A percentile compares a stretch with the other conserved stretches of the same genome.
phyloP scores from a whole-genome alignment of 192 early-diverging fungal species.

The Backusella mclennaniae region DNA sequence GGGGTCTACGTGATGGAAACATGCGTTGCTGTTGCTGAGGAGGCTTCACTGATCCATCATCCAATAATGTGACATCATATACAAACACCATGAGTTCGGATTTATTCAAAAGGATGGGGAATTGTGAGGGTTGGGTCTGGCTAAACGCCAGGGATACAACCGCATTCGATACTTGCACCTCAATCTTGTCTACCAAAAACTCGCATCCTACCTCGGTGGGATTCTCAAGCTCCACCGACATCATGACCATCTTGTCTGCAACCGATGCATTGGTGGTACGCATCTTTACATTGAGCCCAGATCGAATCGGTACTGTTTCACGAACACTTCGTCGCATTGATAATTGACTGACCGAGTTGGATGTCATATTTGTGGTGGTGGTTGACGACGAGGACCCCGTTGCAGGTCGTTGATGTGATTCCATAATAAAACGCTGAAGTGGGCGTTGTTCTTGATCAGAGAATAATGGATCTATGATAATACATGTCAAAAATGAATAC shows the following conservation, averaged over 20 bases:
- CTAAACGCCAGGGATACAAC: slow-evolving; percentile 43
- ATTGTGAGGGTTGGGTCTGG: slow-evolving; percentile 16
- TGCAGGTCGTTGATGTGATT: background rate
- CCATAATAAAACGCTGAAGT: slow-evolving; percentile 27
- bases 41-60: slow-evolving; percentile 41
- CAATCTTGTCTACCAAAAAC: slow-evolving; percentile 46
- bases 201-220: slow-evolving; percentile 49
- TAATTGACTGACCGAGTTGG: background rate
- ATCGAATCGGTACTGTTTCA: slow-evolving; percentile 46
- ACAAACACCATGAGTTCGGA: slow-evolving; percentile 57
- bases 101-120: slow-evolving; percentile 47
- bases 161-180: slow-evolving; percentile 54
- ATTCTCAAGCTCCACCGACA: slow-evolving; percentile 64
- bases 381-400: background rate
- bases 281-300: slow-evolving; percentile 57
- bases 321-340: slow-evolving; percentile 39
- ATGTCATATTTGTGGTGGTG: background rate
- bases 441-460: slow-evolving; percentile 4
- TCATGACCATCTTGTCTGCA: slow-evolving; percentile 57
- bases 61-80: slow-evolving; percentile 53
- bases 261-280: slow-evolving; percentile 57
- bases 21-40: slow-evolving; percentile 23
- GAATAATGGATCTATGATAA: slow-evolving; percentile 20
- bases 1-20: slow-evolving; percentile 20
- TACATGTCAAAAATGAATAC: background rate